Conservation (phyloP, 148 eudicot genomes). For the Chenopodium suecicum region DNA sequence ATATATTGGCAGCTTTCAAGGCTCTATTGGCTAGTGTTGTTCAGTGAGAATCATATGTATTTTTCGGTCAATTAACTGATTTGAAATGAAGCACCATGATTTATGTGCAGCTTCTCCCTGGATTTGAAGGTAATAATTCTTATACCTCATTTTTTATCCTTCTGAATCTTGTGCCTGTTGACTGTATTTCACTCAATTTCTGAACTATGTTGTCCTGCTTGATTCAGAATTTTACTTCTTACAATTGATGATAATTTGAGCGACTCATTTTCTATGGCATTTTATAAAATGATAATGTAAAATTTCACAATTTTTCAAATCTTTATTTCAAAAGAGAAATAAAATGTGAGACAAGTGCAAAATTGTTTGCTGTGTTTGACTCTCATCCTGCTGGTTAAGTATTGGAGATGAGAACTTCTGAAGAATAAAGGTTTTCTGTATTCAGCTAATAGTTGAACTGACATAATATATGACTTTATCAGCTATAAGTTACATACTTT, state of each 20-base stretch:
- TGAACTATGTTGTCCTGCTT: neutral
- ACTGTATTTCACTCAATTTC: neutral
- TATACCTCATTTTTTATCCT: neutral
- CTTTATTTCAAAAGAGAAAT: neutral
- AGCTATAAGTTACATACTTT: conserved; percentile 2
- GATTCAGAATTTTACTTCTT: neutral
- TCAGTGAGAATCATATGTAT: neutral
- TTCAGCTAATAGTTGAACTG: neutral
- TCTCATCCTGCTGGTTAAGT: neutral
- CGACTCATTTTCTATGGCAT: neutral
- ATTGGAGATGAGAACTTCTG: conserved; percentile 1
- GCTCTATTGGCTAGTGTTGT: conserved; percentile 1
- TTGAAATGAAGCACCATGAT: neutral
- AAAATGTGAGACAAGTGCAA: neutral
- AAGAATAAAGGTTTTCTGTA: neutral
- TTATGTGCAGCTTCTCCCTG: neutral
- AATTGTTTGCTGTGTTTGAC: neutral
- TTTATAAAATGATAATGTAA: neutral
- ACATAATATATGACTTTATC: neutral
- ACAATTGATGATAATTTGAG: neutral
- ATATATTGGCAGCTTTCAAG: conserved; percentile 38
- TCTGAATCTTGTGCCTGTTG: neutral
- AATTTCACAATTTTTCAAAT: neutral
- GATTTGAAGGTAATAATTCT: conserved; percentile 16
- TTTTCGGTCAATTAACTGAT: neutral